These are phyloP conservation scores for Thelephora ganbajun DNA, from an alignment of 768 basidiomycete species.

Conservation along the genomic window DNA sequence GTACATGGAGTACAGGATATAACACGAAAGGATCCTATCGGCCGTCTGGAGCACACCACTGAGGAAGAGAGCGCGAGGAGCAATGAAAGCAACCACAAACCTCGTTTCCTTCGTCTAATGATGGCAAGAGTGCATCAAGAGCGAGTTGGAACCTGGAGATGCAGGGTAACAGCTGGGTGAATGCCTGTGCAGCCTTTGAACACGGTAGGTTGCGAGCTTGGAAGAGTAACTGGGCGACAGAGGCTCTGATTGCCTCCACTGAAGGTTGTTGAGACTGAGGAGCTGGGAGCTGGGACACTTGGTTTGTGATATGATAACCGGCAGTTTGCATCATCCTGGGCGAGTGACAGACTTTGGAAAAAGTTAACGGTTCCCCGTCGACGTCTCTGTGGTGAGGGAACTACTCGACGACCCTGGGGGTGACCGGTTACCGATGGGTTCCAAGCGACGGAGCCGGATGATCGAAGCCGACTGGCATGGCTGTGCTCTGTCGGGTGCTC, in stretches of 20 bases:
- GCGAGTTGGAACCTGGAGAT: slow-evolving; percentile 73
- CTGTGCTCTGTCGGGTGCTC: too few relatives aligned
- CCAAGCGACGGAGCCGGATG: too few relatives aligned
- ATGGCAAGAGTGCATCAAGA: slow-evolving; percentile 66
- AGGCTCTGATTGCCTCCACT: slow-evolving; percentile 40
- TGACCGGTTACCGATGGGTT: too few relatives aligned
- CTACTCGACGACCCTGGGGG: too few relatives aligned
- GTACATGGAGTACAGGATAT: slow-evolving; percentile 70
- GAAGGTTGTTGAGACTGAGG: slow-evolving; percentile 12
- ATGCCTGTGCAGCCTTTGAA: slow-evolving; percentile 64
- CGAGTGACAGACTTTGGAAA: slow-evolving; percentile 1
- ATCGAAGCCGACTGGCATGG: too few relatives aligned
- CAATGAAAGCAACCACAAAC: slow-evolving; percentile 22
- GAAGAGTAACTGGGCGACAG: slow-evolving; percentile 53
- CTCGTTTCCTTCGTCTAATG: slow-evolving; percentile 45
- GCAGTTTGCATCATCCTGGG: not conserved
- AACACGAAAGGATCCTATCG: slow-evolving; percentile 64
- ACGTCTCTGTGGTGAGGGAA: not conserved
- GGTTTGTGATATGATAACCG: slow-evolving; percentile 1
- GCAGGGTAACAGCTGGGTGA: slow-evolving; percentile 61
- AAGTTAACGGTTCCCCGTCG: too few relatives aligned
- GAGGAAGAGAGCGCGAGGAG: not conserved
- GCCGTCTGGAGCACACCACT: slow-evolving; percentile 33
- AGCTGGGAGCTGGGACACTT: slow-evolving; percentile 15
- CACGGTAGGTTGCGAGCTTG: slow-evolving; percentile 59